Evolutionary conservation across 176 grass and related monocot species (phyloP).

Genomic region (Elaeis guineensis): DNA sequence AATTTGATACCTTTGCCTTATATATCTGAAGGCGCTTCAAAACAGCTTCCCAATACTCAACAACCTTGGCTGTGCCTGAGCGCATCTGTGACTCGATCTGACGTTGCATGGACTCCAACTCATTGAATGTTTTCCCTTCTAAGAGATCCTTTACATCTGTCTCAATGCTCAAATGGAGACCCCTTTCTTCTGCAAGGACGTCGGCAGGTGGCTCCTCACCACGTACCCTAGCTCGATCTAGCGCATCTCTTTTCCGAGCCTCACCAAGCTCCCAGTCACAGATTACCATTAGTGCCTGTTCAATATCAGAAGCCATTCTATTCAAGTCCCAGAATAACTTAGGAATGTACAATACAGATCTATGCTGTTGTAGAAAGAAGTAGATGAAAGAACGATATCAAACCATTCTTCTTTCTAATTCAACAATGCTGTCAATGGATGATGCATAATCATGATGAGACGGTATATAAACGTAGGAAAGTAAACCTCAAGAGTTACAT

Average conservation of each 20-base stretch:
- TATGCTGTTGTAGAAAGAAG: no score
- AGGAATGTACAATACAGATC: no score
- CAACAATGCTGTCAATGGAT: no score
- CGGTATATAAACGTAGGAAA: no score
- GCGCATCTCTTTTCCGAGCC: conserved; percentile 66
- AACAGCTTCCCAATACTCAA: conserved; percentile 98
- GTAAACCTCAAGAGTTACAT: no score
- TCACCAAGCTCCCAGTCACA: conserved; percentile 90
- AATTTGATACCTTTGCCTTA: conserved; percentile 79
- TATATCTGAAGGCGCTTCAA: conserved; percentile 94
- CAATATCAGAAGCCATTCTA: conserved; percentile 1
- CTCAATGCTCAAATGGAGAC: conserved; percentile 90
- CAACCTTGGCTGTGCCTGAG: conserved; percentile 93
- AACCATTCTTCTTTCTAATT: no score
- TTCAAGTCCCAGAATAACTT: no score
- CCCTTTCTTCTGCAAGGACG: conserved; percentile 81
- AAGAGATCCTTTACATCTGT: conserved; percentile 77
- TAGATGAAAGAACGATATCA: no score
- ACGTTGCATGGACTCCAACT: conserved; percentile 79
- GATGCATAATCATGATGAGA: no score
- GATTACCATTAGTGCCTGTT: conserved; percentile 82
- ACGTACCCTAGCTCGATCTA: conserved; percentile 96
- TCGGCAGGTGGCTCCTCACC: conserved; percentile 91
- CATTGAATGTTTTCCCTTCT: conserved; percentile 63
- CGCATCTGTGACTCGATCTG: conserved; percentile 94